Percentiles rank a stretch among this genome's conserved stretches.
phyloP scores from a whole-genome alignment of 148 eudicot species.

The Spergularia marina region DNA sequence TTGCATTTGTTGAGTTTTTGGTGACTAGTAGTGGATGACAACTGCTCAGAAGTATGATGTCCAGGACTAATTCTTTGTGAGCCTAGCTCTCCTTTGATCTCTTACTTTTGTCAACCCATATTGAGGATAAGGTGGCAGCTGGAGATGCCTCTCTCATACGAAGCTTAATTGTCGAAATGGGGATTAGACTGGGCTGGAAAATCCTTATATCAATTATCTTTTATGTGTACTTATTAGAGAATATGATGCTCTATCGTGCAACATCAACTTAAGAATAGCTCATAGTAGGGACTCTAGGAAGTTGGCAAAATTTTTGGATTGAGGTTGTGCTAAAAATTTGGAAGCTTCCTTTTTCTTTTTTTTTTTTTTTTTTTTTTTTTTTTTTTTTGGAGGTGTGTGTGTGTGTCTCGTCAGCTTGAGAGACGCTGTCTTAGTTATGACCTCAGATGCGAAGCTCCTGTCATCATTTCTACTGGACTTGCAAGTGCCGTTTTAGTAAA shows the following conservation, averaged over 20 bases:
- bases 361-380: too few species aligned
- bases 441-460: background rate
- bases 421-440: too few species aligned
- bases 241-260: background rate
- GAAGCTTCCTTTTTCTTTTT: too few species aligned
- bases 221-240: background rate
- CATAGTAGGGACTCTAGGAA: background rate
- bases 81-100: background rate
- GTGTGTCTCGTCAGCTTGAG: too few species aligned
- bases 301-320: background rate
- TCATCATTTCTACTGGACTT: background rate
- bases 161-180: background rate
- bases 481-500: too few species aligned
- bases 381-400: too few species aligned
- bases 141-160: background rate
- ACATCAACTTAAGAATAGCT: background rate
- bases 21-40: background rate
- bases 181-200: background rate
- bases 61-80: background rate
- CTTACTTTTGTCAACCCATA: background rate
- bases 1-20: background rate
- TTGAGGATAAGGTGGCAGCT: background rate
- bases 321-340: background rate
- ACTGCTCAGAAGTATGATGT: background rate
- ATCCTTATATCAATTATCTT: too few species aligned